These are phyloP conservation scores for Phytophthora crassamura DNA, from an alignment of 352 stramenopile species.

Conservation along the genomic window DNA sequence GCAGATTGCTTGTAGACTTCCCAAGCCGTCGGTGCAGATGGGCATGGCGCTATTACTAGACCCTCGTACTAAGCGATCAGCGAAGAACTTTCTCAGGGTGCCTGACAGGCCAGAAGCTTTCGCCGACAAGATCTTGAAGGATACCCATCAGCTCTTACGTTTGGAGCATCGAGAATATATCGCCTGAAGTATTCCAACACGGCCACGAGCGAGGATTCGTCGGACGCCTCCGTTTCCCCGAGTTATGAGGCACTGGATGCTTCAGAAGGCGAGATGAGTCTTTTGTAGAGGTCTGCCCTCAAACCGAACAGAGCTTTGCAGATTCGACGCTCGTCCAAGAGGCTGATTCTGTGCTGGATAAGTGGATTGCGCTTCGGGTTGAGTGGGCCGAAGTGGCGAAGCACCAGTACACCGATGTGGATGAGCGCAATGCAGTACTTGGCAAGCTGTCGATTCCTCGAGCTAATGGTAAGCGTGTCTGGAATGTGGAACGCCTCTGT, in stretches of 20 bases:
- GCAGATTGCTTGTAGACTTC: neutral
- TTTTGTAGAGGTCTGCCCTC: neutral
- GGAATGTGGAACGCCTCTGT: constrained; percentile 7
- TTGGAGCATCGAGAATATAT: neutral
- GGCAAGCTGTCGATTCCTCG: neutral
- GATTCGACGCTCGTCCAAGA: neutral
- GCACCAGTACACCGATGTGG: neutral
- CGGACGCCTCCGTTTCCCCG: neutral
- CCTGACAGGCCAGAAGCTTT: neutral
- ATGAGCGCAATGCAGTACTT: neutral
- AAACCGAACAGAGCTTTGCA: too few species aligned
- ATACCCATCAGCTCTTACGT: neutral
- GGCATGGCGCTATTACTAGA: neutral
- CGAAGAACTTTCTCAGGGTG: constrained; percentile 3
- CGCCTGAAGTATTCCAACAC: neutral
- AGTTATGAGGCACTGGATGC: neutral
- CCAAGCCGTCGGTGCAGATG: neutral
- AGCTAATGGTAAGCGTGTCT: neutral
- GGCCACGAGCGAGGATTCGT: neutral
- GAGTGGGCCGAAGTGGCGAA: neutral
- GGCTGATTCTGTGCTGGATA: neutral
- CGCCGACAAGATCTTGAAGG: neutral
- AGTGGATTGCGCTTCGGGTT: neutral
- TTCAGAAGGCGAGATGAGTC: neutral
- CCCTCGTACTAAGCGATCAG: neutral